Base-by-base conservation (phyloP, 768 basidiomycete species). In the Mycena capillaripes region DNA sequence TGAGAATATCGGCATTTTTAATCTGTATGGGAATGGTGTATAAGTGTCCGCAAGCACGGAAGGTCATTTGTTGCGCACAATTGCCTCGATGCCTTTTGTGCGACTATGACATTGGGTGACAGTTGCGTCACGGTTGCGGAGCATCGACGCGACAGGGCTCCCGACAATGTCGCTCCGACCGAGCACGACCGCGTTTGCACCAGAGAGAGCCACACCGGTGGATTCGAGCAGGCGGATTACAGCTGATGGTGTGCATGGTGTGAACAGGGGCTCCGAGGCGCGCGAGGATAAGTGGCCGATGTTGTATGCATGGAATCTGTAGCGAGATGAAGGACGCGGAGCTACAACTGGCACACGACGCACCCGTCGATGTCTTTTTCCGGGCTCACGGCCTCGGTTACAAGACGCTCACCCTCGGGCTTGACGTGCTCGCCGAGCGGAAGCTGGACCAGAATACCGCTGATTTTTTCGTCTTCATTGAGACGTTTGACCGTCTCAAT, bases 101-200 rank as follows among this genome's bases (percentile, higher is more conserved):
- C 90, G 89, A 75, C 95, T 97, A 82, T 99, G 98, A 82, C 97
- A 99, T 82, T 98, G 97, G 25, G 97, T 99, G 72, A 99, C 96
- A 25, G 98, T 99, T 2, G 98, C 97, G 79, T 99, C 94, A 71
- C 89, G 90, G 80, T 92, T 94, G 76, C 96, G 87, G 63, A 99
- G 87, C 88, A 99, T 92, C 38, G 95, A 93, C 42, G 93, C 92
- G 59, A 98, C 97, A 32, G 98, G 98, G 76, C 91, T 97, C 65
- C 98, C 98, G 66, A 99, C 98, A 77, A 99, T 99, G 79, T 99
- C 98, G 79, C 95, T 96, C 75, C 98, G 93, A 71, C 98, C 98
- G 52, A 99, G 92, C 27, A 99, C 96, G 69, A 98, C 97, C 14
- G 93, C 92, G 78, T 92, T 89, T 46, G 94, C 86, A 64, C 98